phyloP scores from a whole-genome alignment of 2,329 filamentous ascomycete species.

The Thielaviopsis musarum region DNA sequence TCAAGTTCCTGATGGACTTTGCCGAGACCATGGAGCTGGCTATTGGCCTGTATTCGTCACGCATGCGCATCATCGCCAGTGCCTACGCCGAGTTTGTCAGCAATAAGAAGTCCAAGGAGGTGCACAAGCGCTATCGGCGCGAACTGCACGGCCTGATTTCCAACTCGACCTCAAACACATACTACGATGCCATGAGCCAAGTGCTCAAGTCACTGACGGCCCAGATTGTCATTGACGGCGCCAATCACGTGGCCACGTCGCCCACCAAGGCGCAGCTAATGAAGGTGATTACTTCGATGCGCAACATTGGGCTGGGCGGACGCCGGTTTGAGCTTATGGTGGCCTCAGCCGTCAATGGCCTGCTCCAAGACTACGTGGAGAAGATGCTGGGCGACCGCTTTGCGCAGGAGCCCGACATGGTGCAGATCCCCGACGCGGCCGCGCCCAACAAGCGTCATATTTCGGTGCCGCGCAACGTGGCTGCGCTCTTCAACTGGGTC shows the following conservation, averaged over 20 bases:
- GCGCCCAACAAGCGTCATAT: not conserved
- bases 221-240: not conserved
- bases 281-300: constrained; percentile 39
- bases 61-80: not conserved
- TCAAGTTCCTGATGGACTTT: not conserved
- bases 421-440: not conserved
- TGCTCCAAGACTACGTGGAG: constrained; percentile 1
- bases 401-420: constrained; percentile 1
- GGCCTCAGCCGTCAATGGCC: constrained; percentile 1
- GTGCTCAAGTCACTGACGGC: not conserved
- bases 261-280: constrained; percentile 26
- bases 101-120: not conserved
- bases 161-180: constrained; percentile 39
- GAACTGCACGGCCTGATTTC: constrained; percentile 49
- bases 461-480: constrained; percentile 1
- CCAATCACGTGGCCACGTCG: not conserved
- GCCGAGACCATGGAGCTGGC: not conserved
- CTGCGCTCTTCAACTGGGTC: constrained; percentile 36
- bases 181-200: constrained; percentile 34
- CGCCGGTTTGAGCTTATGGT: constrained; percentile 4
- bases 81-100: not conserved
- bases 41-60: not conserved
- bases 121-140: constrained; percentile 32
- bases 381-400: constrained; percentile 1
- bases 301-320: constrained; percentile 35